Base-by-base conservation (phyloP, 352 stramenopile genomes). In the Pythium phragmitis region DNA sequence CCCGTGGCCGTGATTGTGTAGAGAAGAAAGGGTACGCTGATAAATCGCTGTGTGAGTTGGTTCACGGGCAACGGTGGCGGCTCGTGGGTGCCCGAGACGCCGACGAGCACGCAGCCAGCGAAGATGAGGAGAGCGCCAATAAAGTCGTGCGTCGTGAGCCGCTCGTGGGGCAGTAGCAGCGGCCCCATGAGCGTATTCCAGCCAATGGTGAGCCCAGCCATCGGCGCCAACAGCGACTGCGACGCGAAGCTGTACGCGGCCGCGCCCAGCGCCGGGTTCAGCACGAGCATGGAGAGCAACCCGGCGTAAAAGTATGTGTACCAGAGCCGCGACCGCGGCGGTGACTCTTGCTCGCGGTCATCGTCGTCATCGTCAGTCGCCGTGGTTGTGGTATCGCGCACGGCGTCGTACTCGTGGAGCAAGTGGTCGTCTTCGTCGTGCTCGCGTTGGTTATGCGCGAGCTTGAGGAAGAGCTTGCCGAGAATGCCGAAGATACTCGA, bases 181-280 rank as follows among this genome's bases (percentile, higher is more conserved):
- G 85, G 85, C 3, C 80, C 84, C 45, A 94, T 77, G 26, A 92
- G 70, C 47, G 83, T 91, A 68, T 94, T 94, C 85, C 85, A 94
- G 28, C 81, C 81, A 59, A 94, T 89, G 9, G 82, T 91, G 50
- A 94, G 76, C 1, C 85, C 85, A 12, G 80, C 82, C 85, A 94
- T 94, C 0, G 85, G 85, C n/a, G 85, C 82, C 16, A 94, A 69
- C 14, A 94, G 69, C 48, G 85, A 94, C 66, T 91, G 85, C 26
- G 85, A 86, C 21, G 85, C 85, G 51, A 92, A 94, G 57, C 80
- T 88, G 64, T 90, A 91, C 28, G 82, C 82, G 11, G 87, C 60
- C 2, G 83, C 75, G 13, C 73, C 81, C 7, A 93, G 68, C 26
- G 79, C 71, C 3, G 85, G 85, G 47, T 93, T 93, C 55, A 93